Conservation (phyloP, 1,284 basidiomycete species). For the Pisolithus thermaeus region DNA sequence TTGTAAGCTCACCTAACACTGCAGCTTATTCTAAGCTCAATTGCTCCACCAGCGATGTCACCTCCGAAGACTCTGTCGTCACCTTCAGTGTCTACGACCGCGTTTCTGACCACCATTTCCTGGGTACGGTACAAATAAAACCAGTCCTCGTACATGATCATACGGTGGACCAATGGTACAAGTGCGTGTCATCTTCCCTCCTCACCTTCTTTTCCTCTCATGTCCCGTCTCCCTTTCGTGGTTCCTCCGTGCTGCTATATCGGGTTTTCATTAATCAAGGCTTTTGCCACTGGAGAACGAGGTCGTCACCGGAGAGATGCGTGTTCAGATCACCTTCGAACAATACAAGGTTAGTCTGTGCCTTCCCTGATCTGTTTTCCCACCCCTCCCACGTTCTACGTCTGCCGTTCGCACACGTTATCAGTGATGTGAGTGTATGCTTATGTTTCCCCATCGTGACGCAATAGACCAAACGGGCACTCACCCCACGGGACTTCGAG, state of each 20-base stretch:
- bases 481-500: constrained; percentile 93
- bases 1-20: constrained; percentile 60
- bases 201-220: background rate
- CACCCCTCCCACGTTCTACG: constrained; percentile 16
- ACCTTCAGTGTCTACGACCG: constrained; percentile 94
- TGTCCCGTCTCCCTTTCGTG: background rate
- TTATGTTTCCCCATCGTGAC: constrained; percentile 10
- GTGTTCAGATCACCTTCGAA: constrained; percentile 92
- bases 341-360: constrained; percentile 63
- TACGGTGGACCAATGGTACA: constrained; percentile 97
- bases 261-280: constrained; percentile 35
- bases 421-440: constrained; percentile 15
- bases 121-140: constrained; percentile 89
- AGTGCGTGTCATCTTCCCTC: constrained; percentile 43
- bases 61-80: constrained; percentile 82
- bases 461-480: constrained; percentile 68
- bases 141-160: constrained; percentile 87
- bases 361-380: constrained; percentile 16
- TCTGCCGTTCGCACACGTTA: constrained; percentile 15
- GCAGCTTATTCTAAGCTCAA: constrained; percentile 15
- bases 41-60: constrained; percentile 73
- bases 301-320: constrained; percentile 85
- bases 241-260: constrained; percentile 7
- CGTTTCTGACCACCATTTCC: constrained; percentile 79
- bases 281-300: constrained; percentile 77